Conservation (phyloP, 2,329 filamentous ascomycete species). For the Sporothrix euskadiensis region DNA sequence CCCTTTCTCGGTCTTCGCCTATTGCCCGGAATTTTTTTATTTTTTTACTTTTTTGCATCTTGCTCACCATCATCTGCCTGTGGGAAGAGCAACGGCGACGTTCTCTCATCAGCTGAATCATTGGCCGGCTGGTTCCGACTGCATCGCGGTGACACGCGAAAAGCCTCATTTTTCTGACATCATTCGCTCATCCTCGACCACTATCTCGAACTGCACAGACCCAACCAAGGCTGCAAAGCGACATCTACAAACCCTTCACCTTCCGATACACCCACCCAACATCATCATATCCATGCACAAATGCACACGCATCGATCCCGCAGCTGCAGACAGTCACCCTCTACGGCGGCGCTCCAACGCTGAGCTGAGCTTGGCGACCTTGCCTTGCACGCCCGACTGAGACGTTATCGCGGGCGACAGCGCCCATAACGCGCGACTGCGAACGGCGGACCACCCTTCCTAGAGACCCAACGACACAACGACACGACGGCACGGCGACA, state of each 20-base stretch:
- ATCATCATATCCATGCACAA: not conserved
- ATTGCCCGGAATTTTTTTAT: not conserved
- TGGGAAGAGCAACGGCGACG: not conserved
- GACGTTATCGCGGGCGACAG: not conserved
- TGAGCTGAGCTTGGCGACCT: slow-evolving; percentile 23
- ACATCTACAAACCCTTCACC: not conserved
- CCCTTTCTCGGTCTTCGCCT: not conserved
- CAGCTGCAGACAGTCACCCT: slow-evolving; percentile 19
- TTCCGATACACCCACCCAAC: not conserved
- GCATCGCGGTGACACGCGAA: slow-evolving; percentile 18
- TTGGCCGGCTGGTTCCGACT: slow-evolving; percentile 13
- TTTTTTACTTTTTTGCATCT: not conserved
- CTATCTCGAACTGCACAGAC: not conserved
- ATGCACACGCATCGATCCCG: slow-evolving; percentile 18
- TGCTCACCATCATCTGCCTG: not conserved
- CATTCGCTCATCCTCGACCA: not conserved
- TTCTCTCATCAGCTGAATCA: not conserved
- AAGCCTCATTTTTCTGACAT: slow-evolving; percentile 11
- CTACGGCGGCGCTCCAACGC: slow-evolving; percentile 19
- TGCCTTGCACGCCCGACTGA: not conserved
- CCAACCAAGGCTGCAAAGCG: not conserved
- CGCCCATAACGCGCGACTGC: not conserved
- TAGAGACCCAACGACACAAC: not conserved
- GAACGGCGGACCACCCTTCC: not conserved
- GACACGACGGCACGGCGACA: too few relatives aligned